These are phyloP conservation scores for Saturnispora besseyi DNA, from an alignment of 805 yeast genomes.

Conservation along the genomic window DNA sequence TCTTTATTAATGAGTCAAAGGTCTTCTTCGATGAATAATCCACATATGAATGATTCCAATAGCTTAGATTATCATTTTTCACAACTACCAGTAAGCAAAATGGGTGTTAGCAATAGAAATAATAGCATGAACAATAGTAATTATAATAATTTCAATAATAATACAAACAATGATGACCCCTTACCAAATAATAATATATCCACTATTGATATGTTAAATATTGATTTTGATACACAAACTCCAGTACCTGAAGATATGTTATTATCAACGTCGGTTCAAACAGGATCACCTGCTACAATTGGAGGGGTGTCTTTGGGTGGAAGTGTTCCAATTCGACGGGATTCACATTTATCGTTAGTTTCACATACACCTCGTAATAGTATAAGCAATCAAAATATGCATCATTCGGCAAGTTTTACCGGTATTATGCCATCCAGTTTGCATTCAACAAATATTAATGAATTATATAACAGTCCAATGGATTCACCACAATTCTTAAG, in stretches of 20 bases:
- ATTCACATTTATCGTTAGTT: constrained; percentile 7
- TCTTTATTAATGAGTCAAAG: constrained; percentile 14
- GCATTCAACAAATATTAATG: constrained; percentile 2
- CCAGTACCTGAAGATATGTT: constrained; percentile 14
- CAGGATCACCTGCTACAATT: constrained; percentile 10
- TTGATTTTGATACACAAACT: constrained; percentile 7
- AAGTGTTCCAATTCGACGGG: constrained; percentile 5
- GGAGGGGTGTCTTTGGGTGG: constrained; percentile 7
- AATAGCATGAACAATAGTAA: not conserved
- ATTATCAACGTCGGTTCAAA: constrained; percentile 10
- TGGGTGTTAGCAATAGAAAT: not conserved
- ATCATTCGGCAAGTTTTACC: constrained; percentile 1
- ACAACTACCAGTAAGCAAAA: not conserved
- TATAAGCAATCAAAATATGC: not conserved
- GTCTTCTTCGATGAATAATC: not conserved
- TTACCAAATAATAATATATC: not conserved
- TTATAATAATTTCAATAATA: not conserved
- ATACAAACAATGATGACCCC: not conserved
- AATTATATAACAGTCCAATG: constrained; percentile 18
- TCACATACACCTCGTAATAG: constrained; percentile 1
- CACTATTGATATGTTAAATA: constrained; percentile 1
- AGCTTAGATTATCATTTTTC: not conserved
- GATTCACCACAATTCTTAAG: constrained; percentile 15
- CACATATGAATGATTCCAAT: not conserved
- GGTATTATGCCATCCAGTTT: constrained; percentile 5